Evolutionary conservation across 805 yeast genomes (phyloP).

Genomic region (Cyberlindnera saturnus): DNA sequence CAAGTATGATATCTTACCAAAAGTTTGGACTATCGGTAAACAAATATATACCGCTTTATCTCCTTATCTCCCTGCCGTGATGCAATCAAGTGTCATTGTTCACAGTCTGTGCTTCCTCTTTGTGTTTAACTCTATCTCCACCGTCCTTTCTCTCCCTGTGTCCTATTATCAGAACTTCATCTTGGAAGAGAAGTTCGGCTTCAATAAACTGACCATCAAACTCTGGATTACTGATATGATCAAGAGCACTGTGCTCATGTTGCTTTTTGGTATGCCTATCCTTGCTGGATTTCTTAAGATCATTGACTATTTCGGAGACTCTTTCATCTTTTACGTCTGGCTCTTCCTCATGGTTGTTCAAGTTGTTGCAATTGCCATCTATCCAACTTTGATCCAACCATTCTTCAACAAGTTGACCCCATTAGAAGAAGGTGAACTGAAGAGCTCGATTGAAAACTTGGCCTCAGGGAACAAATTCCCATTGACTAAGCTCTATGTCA

Average conservation of each 20-base stretch:
- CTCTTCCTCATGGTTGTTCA: slow-evolving; percentile 65
- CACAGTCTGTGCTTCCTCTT: slow-evolving; percentile 66
- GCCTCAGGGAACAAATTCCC: slow-evolving; percentile 81
- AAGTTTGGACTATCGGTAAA: slow-evolving; percentile 49
- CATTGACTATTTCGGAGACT: slow-evolving; percentile 71
- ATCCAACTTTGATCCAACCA: slow-evolving; percentile 87
- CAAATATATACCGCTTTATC: slow-evolving; percentile 24
- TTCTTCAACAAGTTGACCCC: slow-evolving; percentile 89
- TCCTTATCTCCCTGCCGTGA: slow-evolving; percentile 24
- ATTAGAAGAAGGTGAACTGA: slow-evolving; percentile 83
- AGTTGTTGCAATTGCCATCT: slow-evolving; percentile 65
- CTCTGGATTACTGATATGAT: slow-evolving; percentile 71
- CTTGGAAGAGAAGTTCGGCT: slow-evolving; percentile 87
- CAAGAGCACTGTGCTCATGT: slow-evolving; percentile 49
- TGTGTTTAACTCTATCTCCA: slow-evolving; percentile 41
- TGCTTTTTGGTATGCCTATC: slow-evolving; percentile 65
- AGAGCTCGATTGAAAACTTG: slow-evolving; percentile 69
- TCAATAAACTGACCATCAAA: slow-evolving; percentile 73
- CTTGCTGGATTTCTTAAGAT: slow-evolving; percentile 74
- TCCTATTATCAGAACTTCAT: slow-evolving; percentile 77
- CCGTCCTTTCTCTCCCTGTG: slow-evolving; percentile 58
- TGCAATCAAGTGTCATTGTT: slow-evolving; percentile 53
- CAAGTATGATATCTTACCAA: slow-evolving; percentile 58
- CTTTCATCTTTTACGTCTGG: slow-evolving; percentile 77
- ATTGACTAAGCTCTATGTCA: slow-evolving; percentile 73